Evolutionary conservation across 139 green algal species (phyloP).

Genomic region (Tetradesmus lagerheimii): DNA sequence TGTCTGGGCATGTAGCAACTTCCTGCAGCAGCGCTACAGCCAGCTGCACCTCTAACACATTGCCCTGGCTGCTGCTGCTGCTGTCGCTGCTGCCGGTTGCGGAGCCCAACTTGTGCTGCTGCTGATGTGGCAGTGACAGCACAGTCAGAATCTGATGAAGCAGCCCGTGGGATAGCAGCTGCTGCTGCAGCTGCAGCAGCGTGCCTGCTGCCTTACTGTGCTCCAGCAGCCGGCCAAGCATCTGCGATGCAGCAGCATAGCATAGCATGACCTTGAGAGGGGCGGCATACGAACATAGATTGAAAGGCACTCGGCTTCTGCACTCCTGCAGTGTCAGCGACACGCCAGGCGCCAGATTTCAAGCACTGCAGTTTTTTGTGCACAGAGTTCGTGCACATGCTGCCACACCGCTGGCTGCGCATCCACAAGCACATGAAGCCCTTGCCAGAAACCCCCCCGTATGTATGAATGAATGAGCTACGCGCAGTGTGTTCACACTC

Average conservation of each 20-base stretch:
- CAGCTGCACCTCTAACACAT: slow-evolving; percentile 24
- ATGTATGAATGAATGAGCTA: too few relatives aligned
- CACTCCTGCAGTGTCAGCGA: too few relatives aligned
- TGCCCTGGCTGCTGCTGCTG: slow-evolving; percentile 15
- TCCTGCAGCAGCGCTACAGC: neutral
- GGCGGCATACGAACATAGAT: too few relatives aligned
- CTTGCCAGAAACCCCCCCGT: too few relatives aligned
- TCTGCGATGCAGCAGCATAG: neutral
- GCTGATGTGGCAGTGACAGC: neutral
- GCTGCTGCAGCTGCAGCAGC: neutral
- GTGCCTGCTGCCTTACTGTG: slow-evolving; percentile 28
- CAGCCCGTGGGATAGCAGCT: slow-evolving; percentile 7
- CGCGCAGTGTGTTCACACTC: too few relatives aligned
- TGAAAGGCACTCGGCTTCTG: too few relatives aligned
- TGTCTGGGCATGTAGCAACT: neutral
- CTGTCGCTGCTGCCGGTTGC: neutral
- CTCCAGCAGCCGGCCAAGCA: neutral
- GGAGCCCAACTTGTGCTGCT: neutral
- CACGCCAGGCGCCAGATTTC: too few relatives aligned
- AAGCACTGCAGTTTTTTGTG: too few relatives aligned
- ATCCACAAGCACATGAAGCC: too few relatives aligned
- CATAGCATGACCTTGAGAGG: too few relatives aligned
- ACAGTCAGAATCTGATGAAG: slow-evolving; percentile 1
- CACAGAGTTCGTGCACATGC: too few relatives aligned
- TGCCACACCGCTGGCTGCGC: too few relatives aligned